Percentiles rank a stretch among this genome's conserved stretches.
Evolutionary conservation across 2,329 filamentous ascomycete genomes (phyloP).

Genomic region (Cordyceps pruinosa): DNA sequence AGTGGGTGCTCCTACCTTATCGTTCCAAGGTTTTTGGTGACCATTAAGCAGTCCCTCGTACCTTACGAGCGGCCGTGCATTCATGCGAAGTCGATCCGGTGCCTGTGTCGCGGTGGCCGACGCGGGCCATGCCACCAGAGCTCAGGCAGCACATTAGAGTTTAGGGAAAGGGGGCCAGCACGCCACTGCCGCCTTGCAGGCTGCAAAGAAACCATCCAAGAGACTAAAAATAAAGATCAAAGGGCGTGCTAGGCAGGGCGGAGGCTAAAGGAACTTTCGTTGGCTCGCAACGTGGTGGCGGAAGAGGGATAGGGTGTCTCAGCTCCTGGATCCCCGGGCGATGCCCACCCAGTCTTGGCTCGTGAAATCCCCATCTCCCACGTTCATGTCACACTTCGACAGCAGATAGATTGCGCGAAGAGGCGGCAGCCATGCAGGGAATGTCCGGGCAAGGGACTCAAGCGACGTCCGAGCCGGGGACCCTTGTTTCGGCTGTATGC

Average conservation of each 20-base stretch:
- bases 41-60: background rate
- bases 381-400: too few relatives aligned
- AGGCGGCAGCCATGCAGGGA: too few relatives aligned
- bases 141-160: background rate
- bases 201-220: background rate
- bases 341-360: too few relatives aligned
- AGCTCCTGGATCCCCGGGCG: background rate
- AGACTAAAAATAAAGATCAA: background rate
- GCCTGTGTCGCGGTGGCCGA: background rate
- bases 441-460: too few relatives aligned
- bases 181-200: background rate
- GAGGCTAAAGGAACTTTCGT: too few relatives aligned
- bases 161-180: background rate
- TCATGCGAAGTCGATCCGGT: slow-evolving; percentile 6
- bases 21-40: too few relatives aligned
- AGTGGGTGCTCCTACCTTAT: background rate
- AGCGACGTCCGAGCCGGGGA: background rate
- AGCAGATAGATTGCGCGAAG: too few relatives aligned
- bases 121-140: background rate
- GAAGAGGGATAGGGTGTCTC: background rate
- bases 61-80: background rate
- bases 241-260: too few relatives aligned
- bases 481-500: background rate
- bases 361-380: too few relatives aligned
- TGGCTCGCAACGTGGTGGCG: too few relatives aligned